These are phyloP conservation scores for Eruca vesicaria DNA, from an alignment of 441 rosid species.

Conservation along the genomic window DNA sequence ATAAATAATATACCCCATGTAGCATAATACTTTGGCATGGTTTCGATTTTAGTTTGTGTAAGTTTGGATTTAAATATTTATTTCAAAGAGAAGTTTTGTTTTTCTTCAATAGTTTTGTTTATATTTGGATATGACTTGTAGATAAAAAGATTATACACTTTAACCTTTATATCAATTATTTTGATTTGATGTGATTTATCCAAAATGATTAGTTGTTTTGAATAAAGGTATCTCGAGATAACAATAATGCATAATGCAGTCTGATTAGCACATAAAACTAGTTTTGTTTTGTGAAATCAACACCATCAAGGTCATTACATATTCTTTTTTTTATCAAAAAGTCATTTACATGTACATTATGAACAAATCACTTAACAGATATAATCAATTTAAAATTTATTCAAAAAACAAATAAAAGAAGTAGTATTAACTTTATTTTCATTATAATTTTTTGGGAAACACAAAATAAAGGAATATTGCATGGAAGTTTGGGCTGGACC, in stretches of 20 bases:
- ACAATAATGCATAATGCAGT: background rate
- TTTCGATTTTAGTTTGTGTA: background rate
- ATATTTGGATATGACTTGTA: background rate
- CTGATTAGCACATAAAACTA: background rate
- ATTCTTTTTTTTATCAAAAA: too few relatives aligned
- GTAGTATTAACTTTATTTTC: background rate
- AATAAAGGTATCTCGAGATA: background rate
- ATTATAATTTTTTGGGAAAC: background rate
- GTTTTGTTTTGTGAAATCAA: background rate
- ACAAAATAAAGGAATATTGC: conserved; percentile 2
- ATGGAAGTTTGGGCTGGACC: conserved; percentile 23
- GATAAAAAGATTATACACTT: background rate
- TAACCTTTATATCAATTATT: background rate
- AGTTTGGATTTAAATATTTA: background rate
- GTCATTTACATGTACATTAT: background rate
- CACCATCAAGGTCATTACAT: background rate
- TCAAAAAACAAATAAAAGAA: background rate
- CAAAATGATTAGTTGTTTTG: background rate
- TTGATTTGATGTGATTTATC: background rate
- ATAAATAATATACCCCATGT: background rate
- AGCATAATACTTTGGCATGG: background rate
- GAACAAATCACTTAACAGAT: background rate
- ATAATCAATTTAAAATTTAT: too few relatives aligned
- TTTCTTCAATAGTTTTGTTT: background rate
- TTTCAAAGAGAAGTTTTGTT: too few relatives aligned